phyloP scores from a whole-genome alignment of 2,329 filamentous ascomycete species.

The Claviceps spartinae region DNA sequence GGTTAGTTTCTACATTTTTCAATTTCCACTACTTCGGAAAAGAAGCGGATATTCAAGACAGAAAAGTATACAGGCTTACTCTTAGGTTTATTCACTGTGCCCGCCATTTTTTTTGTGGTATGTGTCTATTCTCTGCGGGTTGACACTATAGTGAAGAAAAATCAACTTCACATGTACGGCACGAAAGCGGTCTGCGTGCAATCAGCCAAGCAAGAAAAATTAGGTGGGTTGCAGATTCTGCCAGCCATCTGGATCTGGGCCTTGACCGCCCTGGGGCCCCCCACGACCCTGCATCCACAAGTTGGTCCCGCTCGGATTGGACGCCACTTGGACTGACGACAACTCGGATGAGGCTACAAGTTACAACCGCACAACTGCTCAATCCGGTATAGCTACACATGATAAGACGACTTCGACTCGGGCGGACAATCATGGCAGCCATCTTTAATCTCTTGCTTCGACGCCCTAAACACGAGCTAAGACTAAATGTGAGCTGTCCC shows the following conservation, averaged over 20 bases:
- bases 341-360: too few relatives aligned
- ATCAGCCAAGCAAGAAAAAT: constrained; percentile 18
- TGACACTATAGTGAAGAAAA: background rate
- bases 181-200: background rate
- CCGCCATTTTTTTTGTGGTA: constrained; percentile 28
- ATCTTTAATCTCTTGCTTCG: too few relatives aligned
- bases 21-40: background rate
- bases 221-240: constrained; percentile 26
- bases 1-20: background rate
- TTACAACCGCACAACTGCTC: too few relatives aligned
- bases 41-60: background rate
- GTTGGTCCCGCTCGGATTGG: too few relatives aligned
- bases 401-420: too few relatives aligned
- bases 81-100: constrained; percentile 40
- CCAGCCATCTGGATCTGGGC: constrained; percentile 11
- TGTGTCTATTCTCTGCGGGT: background rate
- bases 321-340: too few relatives aligned
- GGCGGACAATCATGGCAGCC: too few relatives aligned
- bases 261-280: constrained; percentile 16
- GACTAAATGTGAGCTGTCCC: too few relatives aligned
- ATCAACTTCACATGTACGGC: background rate
- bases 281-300: background rate
- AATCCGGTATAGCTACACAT: too few relatives aligned
- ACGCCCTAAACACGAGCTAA: too few relatives aligned
- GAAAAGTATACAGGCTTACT: constrained; percentile 23